phyloP scores from a whole-genome alignment of 208 protist genomes.

The Blechomonas ayalai region DNA sequence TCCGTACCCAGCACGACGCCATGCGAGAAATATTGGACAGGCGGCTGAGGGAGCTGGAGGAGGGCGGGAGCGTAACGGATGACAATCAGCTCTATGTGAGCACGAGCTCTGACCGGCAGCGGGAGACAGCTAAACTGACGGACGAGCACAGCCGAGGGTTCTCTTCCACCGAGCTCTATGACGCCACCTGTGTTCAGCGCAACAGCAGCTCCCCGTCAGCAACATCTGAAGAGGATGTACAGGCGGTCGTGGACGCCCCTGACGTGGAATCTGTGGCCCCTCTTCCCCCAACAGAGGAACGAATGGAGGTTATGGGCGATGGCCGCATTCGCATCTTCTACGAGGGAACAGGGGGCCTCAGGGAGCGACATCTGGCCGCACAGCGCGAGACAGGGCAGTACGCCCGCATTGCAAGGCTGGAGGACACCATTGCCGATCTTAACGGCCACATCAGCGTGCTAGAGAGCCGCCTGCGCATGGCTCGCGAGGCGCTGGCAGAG shows the following conservation, averaged over 20 bases:
- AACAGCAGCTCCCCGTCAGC: not conserved
- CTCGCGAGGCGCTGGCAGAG: conserved; percentile 47
- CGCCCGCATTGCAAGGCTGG: conserved; percentile 41
- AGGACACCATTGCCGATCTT: conserved; percentile 40
- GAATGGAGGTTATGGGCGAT: conserved; percentile 6
- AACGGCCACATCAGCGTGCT: conserved; percentile 28
- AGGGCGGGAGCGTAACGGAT: conserved; percentile 11
- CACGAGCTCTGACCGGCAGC: no score
- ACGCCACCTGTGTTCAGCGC: not conserved
- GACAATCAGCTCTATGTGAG: no score
- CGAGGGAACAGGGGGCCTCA: conserved; percentile 41
- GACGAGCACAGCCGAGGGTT: no score
- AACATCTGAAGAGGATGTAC: not conserved
- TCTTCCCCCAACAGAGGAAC: not conserved
- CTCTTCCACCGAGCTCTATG: no score
- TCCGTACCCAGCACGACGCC: conserved; percentile 24
- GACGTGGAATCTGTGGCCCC: not conserved
- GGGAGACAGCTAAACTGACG: no score
- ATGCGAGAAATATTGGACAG: conserved; percentile 32
- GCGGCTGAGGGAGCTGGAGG: conserved; percentile 47
- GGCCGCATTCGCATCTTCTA: conserved; percentile 24
- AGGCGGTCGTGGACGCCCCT: conserved; percentile 1
- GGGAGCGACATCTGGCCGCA: conserved; percentile 43
- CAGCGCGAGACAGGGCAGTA: conserved; percentile 43
- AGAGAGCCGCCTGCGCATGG: conserved; percentile 57